These are phyloP conservation scores for Globisporangium parvum DNA, from an alignment of 352 stramenopile species.

Conservation along the genomic window DNA sequence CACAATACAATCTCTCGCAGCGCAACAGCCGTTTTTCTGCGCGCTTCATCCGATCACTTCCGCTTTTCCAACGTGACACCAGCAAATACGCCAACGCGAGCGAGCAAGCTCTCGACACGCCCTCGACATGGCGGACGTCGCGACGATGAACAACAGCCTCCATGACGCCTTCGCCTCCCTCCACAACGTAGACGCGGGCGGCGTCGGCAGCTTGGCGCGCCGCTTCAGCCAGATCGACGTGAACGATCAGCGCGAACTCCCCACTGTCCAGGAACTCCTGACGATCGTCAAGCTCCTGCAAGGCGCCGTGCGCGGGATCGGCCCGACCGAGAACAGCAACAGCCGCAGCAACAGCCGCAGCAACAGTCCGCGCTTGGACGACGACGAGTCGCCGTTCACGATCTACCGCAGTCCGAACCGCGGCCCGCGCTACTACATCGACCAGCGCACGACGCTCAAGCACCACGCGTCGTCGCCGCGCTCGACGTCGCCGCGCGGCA, in stretches of 20 bases:
- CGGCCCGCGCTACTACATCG: slow-evolving; percentile 13
- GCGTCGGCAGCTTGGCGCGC: neutral
- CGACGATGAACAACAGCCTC: neutral
- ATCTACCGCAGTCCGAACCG: slow-evolving; percentile 21
- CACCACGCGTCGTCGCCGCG: slow-evolving; percentile 2
- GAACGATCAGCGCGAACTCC: slow-evolving; percentile 23
- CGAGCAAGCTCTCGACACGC: neutral
- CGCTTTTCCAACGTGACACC: too few relatives aligned
- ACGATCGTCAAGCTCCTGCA: slow-evolving; percentile 43
- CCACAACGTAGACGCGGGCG: neutral
- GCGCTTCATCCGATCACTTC: neutral
- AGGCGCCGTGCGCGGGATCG: slow-evolving; percentile 33
- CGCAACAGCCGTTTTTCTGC: too few relatives aligned
- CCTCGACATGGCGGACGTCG: slow-evolving; percentile 1
- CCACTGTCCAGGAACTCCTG: slow-evolving; percentile 53
- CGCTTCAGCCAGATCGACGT: slow-evolving; percentile 7
- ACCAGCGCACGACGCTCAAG: slow-evolving; percentile 9
- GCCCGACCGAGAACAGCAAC: slow-evolving; percentile 10
- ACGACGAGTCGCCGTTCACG: slow-evolving; percentile 23
- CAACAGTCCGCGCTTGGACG: slow-evolving; percentile 10
- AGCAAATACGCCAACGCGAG: neutral
- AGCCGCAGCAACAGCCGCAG: slow-evolving; percentile 2
- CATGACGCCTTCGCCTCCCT: neutral
- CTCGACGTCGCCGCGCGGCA: slow-evolving; percentile 4
- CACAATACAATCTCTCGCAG: too few relatives aligned